Evolutionary conservation across 257 asterid species (phyloP).

Genomic region (Petrea volubilis): DNA sequence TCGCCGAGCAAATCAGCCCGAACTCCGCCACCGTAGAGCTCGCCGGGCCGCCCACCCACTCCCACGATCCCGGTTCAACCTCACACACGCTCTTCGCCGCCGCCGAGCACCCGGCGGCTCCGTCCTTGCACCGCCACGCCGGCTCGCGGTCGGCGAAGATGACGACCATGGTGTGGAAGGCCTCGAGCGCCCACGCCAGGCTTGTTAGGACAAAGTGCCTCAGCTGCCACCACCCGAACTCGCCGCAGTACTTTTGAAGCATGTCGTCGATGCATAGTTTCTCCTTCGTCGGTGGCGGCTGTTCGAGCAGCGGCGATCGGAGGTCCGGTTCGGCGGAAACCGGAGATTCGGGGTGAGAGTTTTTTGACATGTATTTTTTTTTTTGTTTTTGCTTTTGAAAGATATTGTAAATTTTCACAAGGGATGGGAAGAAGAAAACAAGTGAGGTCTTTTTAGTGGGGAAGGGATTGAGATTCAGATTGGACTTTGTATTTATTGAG

Average conservation of each 20-base stretch:
- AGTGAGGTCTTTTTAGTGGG: neutral
- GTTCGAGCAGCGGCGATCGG: constrained; percentile 40
- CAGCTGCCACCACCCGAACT: constrained; percentile 85
- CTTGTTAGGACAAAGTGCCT: constrained; percentile 69
- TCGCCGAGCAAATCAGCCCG: constrained; percentile 71
- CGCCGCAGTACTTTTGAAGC: constrained; percentile 72
- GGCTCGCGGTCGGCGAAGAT: constrained; percentile 89
- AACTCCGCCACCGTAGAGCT: constrained; percentile 80
- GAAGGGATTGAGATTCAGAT: neutral
- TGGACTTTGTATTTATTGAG: neutral
- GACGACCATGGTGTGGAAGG: constrained; percentile 84
- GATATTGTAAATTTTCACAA: neutral
- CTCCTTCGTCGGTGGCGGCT: constrained; percentile 25
- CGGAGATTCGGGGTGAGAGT: neutral
- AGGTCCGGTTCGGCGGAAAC: constrained; percentile 22
- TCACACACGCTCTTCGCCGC: constrained; percentile 48
- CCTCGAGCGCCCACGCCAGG: constrained; percentile 88
- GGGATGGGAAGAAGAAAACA: neutral
- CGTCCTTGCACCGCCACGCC: constrained; percentile 52
- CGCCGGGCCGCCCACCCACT: constrained; percentile 64
- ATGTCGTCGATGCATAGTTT: constrained; percentile 67
- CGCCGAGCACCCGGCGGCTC: constrained; percentile 30
- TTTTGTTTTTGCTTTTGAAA: neutral
- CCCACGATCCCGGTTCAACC: constrained; percentile 69
- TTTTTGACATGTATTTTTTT: constrained; percentile 23